Conservation (phyloP, 257 asterid genomes). For the Lycium ferocissimum region DNA sequence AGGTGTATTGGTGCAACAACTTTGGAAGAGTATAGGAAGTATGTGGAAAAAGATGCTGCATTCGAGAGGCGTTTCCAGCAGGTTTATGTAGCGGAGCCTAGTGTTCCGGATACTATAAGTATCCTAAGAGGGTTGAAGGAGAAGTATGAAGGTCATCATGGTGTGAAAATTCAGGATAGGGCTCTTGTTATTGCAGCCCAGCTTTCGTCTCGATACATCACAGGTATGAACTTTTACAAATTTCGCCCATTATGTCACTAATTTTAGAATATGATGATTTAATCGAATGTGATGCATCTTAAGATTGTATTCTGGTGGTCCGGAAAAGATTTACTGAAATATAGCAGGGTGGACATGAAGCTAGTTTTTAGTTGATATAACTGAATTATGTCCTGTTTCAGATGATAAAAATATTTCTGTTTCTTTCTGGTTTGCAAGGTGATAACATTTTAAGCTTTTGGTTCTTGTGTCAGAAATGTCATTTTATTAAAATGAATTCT, state of each 20-base stretch:
- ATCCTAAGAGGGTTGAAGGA: conserved; percentile 75
- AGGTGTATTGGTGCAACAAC: conserved; percentile 79
- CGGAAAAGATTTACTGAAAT: not conserved
- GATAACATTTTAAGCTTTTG: not conserved
- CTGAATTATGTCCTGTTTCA: not conserved
- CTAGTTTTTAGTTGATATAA: not conserved
- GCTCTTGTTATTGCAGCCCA: conserved; percentile 76
- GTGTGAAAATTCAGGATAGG: conserved; percentile 75
- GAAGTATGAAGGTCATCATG: conserved; percentile 82
- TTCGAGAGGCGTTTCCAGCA: conserved; percentile 83
- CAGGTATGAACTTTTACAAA: conserved; percentile 46
- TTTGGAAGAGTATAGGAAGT: conserved; percentile 68
- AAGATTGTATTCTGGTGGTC: not conserved
- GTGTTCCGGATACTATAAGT: conserved; percentile 65
- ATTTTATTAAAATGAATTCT: not conserved
- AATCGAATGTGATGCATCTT: not conserved
- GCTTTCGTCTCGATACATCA: conserved; percentile 67
- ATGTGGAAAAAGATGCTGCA: conserved; percentile 81
- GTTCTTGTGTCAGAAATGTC: too few relatives aligned
- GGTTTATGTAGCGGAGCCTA: conserved; percentile 76
- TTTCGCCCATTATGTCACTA: not conserved
- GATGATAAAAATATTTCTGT: not conserved
- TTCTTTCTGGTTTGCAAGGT: not conserved
- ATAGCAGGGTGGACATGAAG: not conserved
- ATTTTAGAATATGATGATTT: not conserved